phyloP scores from a whole-genome alignment of 192 early-diverging fungal genomes.

The Rhizophagus clarus region DNA sequence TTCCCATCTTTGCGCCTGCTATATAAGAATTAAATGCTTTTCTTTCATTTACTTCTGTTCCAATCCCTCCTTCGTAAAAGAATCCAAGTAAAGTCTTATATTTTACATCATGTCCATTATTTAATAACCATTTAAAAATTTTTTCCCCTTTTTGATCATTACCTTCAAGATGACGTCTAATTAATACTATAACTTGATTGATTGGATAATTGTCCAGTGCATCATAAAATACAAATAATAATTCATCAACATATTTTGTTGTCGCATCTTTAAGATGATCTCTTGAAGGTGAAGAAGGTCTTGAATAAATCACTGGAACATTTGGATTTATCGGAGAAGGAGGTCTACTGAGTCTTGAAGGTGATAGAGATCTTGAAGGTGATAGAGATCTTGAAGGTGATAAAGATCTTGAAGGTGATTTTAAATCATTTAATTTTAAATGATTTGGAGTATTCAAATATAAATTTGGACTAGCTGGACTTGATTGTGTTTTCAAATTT shows the following conservation, averaged over 20 bases:
- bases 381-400: not conserved
- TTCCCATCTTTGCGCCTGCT: not conserved
- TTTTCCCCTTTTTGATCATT: not conserved
- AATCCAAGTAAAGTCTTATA: constrained; percentile 2
- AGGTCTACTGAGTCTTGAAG: not conserved
- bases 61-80: not conserved
- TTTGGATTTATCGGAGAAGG: not conserved
- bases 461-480: not conserved
- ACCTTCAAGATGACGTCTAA: not conserved
- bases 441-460: not conserved
- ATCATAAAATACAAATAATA: not conserved
- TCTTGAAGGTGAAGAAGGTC: constrained; percentile 7
- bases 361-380: not conserved
- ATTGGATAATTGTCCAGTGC: not conserved
- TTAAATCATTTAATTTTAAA: too few species aligned
- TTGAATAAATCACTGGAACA: not conserved
- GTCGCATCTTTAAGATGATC: not conserved
- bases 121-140: not conserved
- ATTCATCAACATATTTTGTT: not conserved
- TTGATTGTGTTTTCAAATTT: not conserved
- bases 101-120: not conserved
- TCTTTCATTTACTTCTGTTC: not conserved
- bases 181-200: not conserved
- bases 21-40: constrained; percentile 20
- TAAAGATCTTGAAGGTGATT: not conserved